Base-by-base conservation (phyloP, 2,329 filamentous ascomycete genomes). In the Pseudocercospora pini-densiflorae region DNA sequence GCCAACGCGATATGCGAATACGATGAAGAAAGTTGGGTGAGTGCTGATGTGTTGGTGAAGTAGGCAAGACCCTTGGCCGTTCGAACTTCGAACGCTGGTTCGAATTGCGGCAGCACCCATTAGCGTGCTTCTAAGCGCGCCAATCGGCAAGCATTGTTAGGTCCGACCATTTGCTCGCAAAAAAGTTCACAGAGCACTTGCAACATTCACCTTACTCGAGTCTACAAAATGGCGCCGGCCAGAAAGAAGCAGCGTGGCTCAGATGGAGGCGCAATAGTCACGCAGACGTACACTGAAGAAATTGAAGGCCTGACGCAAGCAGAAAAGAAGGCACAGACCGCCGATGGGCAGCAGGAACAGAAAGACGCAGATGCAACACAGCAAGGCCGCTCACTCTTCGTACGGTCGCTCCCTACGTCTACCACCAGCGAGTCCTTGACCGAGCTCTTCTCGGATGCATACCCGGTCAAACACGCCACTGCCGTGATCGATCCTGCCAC, bases 401-500 rank as follows among this genome's bases (percentile, higher is more conserved):
- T 99, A 70, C 92, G 94, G 74, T 94, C 92, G 59, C 87, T 99
- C 57, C 92, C 94, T 21, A 81, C 90, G 23, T 87, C 85, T 24
- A 90, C 90, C 43, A 98, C 94, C 36, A 92, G 88, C 77, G 93
- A 97, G 75, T 86, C 86, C 61, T 85, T 99, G 69, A 92, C 93
- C 66, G 90, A 93, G 66, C 90, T 94, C 79, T 99, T 99, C 81
- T 98, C 95, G 6, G 89, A 97, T 78, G 91, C 93, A 66, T 98
- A 92, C 75, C 94, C 96, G 7, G 88, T 99, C 77, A 98, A 97
- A 80, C 94, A 98, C 80, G 94, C 95, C 61, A 92, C 91, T n/a
- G 93, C 97, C 4, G 93, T 99, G 45, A 82, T 90, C 64, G 94
- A 99, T 77, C 89, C 91, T 16, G 85, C 89, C 70, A 97, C 94